Conservation (phyloP, 345 rosid genomes). For the Arabis hirsuta region DNA sequence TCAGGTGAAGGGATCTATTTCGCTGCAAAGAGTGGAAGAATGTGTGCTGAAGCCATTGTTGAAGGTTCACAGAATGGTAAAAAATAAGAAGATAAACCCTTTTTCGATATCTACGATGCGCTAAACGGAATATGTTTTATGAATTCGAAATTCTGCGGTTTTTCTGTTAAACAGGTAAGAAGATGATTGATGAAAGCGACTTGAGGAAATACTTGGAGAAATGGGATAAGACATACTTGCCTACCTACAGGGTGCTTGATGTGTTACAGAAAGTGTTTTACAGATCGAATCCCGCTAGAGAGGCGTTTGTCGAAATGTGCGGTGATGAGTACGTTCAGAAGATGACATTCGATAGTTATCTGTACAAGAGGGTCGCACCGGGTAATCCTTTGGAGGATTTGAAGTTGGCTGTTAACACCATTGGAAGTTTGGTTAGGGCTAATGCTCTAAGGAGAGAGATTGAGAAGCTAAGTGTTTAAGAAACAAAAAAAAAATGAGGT, state of each 20-base stretch:
- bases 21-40: conserved; percentile 93
- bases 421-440: conserved; percentile 94
- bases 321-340: conserved; percentile 90
- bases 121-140: background rate
- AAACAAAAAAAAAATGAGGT: background rate
- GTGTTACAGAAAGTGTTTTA: conserved; percentile 87
- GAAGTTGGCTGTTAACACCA: conserved; percentile 88
- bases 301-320: conserved; percentile 95
- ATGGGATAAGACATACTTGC: conserved; percentile 96
- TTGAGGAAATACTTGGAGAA: conserved; percentile 92
- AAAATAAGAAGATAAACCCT: background rate
- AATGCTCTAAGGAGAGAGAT: conserved; percentile 89
- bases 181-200: conserved; percentile 86
- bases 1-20: conserved; percentile 92
- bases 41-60: conserved; percentile 91
- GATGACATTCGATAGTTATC: conserved; percentile 93
- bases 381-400: conserved; percentile 87
- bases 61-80: conserved; percentile 78
- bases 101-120: background rate
- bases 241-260: conserved; percentile 89
- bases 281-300: conserved; percentile 88
- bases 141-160: background rate
- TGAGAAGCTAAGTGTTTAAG: conserved; percentile 73
- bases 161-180: conserved; percentile 44
- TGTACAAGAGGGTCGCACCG: conserved; percentile 81